Evolutionary conservation across 2,329 filamentous ascomycete species (phyloP).

Genomic region (Cladosporium sp.): DNA sequence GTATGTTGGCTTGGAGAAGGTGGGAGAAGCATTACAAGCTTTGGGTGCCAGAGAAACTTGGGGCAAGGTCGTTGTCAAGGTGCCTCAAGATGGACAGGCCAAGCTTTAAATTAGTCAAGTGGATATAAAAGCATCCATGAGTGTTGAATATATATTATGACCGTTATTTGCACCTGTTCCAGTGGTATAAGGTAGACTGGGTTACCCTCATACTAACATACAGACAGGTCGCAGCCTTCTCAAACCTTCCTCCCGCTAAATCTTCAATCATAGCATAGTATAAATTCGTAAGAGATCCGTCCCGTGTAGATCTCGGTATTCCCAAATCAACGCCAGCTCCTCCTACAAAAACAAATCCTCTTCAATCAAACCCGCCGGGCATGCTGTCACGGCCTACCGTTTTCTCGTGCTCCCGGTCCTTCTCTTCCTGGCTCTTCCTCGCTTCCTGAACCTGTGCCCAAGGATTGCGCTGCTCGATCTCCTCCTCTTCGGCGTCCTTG

Average conservation of each 20-base stretch:
- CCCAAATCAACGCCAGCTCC: neutral
- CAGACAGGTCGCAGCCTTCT: too few relatives aligned
- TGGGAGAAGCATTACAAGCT: constrained; percentile 71
- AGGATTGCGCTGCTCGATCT: constrained; percentile 18
- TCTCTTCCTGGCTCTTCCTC: constrained; percentile 16
- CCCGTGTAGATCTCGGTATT: neutral
- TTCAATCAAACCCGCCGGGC: constrained; percentile 31
- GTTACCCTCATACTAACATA: too few relatives aligned
- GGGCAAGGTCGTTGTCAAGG: constrained; percentile 91
- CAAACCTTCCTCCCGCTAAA: neutral
- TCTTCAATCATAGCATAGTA: neutral
- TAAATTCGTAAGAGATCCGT: neutral
- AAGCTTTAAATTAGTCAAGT: neutral
- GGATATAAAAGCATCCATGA: neutral
- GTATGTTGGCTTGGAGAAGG: constrained; percentile 75
- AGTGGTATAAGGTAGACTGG: too few relatives aligned
- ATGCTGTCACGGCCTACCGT: constrained; percentile 20
- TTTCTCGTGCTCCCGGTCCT: constrained; percentile 11
- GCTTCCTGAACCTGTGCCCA: constrained; percentile 23
- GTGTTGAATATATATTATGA: too few relatives aligned
- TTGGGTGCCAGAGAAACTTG: constrained; percentile 80
- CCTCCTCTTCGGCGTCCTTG: constrained; percentile 17
- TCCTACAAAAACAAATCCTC: neutral
- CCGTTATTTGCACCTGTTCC: too few relatives aligned
- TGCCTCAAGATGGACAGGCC: constrained; percentile 54